phyloP scores from a whole-genome alignment of 2,329 filamentous ascomycete species.

The Aspergillus aculeatus region DNA sequence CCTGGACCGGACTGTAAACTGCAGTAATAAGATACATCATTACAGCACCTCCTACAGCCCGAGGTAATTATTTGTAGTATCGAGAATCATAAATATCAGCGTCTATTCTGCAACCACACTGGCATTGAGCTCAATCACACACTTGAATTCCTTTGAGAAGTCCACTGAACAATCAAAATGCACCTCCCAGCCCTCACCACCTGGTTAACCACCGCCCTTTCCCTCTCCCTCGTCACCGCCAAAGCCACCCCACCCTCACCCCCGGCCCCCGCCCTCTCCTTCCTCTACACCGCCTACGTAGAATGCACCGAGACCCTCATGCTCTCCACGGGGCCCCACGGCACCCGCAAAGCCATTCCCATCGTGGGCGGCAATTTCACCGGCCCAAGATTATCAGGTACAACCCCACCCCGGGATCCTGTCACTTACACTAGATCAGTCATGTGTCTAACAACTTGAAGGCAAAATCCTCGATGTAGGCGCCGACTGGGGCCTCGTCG shows the following conservation, averaged over 20 bases:
- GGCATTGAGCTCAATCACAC: too few relatives aligned
- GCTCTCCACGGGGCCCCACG: slow-evolving; percentile 17
- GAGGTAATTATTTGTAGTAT: not conserved
- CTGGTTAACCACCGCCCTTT: not conserved
- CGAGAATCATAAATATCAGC: not conserved
- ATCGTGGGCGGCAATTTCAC: slow-evolving; percentile 31
- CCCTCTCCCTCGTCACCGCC: not conserved
- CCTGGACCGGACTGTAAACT: not conserved
- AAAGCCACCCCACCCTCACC: not conserved
- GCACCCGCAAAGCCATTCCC: slow-evolving; percentile 24
- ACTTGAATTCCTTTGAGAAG: too few relatives aligned
- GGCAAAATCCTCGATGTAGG: slow-evolving; percentile 26
- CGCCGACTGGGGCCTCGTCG: slow-evolving; percentile 27
- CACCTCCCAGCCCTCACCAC: not conserved
- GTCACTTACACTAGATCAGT: too few relatives aligned
- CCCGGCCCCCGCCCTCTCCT: slow-evolving; percentile 20
- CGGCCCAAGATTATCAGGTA: slow-evolving; percentile 24
- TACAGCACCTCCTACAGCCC: not conserved
- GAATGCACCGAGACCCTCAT: slow-evolving; percentile 23
- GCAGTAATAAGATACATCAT: not conserved
- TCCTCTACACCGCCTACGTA: slow-evolving; percentile 26
- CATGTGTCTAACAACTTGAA: not conserved
- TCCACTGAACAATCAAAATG: not conserved
- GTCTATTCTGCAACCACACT: not conserved
- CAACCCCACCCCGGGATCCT: too few relatives aligned